Evolutionary conservation across 2,329 filamentous ascomycete genomes (phyloP), one percentile per base, ranked within the genome.

Genomic region (Aureobasidium sp.): DNA sequence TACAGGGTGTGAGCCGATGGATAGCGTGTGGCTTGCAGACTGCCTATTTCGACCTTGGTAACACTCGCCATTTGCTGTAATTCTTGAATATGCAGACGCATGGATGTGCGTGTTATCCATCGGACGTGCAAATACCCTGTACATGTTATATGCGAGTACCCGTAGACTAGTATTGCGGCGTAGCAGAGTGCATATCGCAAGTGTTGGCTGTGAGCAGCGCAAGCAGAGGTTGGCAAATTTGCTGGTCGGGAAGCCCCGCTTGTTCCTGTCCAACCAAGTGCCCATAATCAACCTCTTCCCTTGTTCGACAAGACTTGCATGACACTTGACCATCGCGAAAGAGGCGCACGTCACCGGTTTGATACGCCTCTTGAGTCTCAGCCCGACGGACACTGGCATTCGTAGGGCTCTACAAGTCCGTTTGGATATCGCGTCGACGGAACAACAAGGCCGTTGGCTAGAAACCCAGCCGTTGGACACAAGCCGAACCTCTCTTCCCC

Each of bases 381-480:
- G 15, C 24, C 17, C n/a, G 5, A 22, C 15, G 31, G 44, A 39
- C 33, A 14, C 19, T 60, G 17, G 17, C 27, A 22, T 44, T 9
- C 37, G 37, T 52, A 60, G n/a, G 57, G 35, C 45, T 52, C 19
- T 52, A 33, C 44, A 50, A 12, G 17, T 42, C 47, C 27, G 57
- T 52, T 44, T 39, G 40, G 42, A 49, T 39, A 47, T 40, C 56
- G 56, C 56, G 57, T 60, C 47, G 47, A 47, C 57, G 44, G 56
- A 48, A 44, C 47, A 52, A 45, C 47, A 35, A 44, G 40, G 9
- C 45, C 33, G 33, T 39, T 42, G 40, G 40, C 56, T n/a, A 39
- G 22, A 45, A 49, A 59, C 33, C 19, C n/a, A 58, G 8, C 54
- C 56, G 56, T 59, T 59, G 45, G 40, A 58, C 35, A 59, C 45